Evolutionary conservation across 1,139 yeast genomes (phyloP).

Genomic region (Saccharomycopsis crataegensis): DNA sequence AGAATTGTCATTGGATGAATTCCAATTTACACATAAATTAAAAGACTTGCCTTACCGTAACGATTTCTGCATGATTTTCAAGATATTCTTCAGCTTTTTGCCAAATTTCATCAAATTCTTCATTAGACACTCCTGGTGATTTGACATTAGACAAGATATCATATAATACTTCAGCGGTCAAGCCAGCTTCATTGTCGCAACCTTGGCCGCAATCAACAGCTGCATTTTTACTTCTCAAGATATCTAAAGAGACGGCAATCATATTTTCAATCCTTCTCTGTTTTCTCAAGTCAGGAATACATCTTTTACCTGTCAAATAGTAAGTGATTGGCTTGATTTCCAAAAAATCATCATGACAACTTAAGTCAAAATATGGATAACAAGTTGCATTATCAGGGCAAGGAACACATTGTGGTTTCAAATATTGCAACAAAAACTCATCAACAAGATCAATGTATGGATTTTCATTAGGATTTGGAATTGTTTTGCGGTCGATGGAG

Average conservation of each 20-base stretch:
- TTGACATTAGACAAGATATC: constrained; percentile 51
- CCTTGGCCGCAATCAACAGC: constrained; percentile 55
- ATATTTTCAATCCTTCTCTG: constrained; percentile 63
- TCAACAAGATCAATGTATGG: constrained; percentile 17
- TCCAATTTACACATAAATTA: constrained; percentile 14
- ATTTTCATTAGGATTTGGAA: constrained; percentile 22
- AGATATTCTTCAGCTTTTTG: constrained; percentile 54
- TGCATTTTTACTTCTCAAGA: constrained; percentile 66
- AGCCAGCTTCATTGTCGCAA: constrained; percentile 43
- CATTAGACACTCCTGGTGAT: constrained; percentile 52
- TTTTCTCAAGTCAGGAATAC: constrained; percentile 73
- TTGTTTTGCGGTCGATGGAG: constrained; percentile 33
- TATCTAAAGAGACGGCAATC: constrained; percentile 58
- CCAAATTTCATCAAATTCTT: constrained; percentile 84
- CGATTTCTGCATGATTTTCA: constrained; percentile 60
- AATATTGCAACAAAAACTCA: constrained; percentile 14
- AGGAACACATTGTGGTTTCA: constrained; percentile 58
- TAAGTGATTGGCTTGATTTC: constrained; percentile 46
- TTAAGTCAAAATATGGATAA: constrained; percentile 46
- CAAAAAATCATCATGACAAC: constrained; percentile 65
- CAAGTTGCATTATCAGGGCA: constrained; percentile 86
- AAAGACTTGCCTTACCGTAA: constrained; percentile 75
- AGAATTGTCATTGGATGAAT: constrained; percentile 4
- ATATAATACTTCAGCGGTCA: constrained; percentile 47
- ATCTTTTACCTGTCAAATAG: constrained; percentile 44